A percentile compares a stretch with the other conserved stretches of the same genome.
Evolutionary conservation across 2,329 filamentous ascomycete species (phyloP).

Genomic region (Fusarium sp.): DNA sequence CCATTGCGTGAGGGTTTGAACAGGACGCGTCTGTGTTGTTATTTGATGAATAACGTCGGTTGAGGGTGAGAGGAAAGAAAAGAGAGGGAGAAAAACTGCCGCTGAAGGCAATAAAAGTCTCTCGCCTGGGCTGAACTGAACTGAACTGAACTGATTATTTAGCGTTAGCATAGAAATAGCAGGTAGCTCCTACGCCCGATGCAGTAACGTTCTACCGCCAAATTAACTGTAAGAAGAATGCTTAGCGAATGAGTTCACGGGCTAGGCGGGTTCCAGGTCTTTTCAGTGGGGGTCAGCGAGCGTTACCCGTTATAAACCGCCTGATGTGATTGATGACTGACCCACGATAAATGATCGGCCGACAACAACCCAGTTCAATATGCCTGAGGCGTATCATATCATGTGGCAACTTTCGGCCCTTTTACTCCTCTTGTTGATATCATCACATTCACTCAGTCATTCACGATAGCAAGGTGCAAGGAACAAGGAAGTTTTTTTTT

Average conservation of each 20-base stretch:
- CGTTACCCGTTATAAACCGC: constrained; percentile 21
- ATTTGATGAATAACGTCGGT: background rate
- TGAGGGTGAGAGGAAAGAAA: constrained; percentile 1
- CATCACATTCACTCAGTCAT: constrained; percentile 14
- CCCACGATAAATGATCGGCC: constrained; percentile 22
- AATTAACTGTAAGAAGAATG: constrained; percentile 23
- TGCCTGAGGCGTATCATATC: constrained; percentile 15
- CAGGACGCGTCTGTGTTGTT: background rate
- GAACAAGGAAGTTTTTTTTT: constrained; percentile 13
- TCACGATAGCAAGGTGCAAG: constrained; percentile 4
- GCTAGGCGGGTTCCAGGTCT: constrained; percentile 1
- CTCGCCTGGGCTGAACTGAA: constrained; percentile 7
- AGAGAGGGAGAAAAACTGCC: constrained; percentile 15
- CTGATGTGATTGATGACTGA: constrained; percentile 15
- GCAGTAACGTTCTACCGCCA: constrained; percentile 33
- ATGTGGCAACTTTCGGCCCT: constrained; percentile 32
- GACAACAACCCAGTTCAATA: background rate
- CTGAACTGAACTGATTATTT: constrained; percentile 14
- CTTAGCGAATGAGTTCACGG: constrained; percentile 1
- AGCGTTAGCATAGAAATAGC: constrained; percentile 13
- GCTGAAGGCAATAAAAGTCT: constrained; percentile 24
- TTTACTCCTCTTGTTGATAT: constrained; percentile 9
- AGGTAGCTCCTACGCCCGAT: constrained; percentile 21
- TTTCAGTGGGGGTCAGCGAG: constrained; percentile 29
- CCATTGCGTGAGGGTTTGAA: constrained; percentile 65